phyloP scores from a whole-genome alignment of 768 basidiomycete species.

The Tricholoma sp. region DNA sequence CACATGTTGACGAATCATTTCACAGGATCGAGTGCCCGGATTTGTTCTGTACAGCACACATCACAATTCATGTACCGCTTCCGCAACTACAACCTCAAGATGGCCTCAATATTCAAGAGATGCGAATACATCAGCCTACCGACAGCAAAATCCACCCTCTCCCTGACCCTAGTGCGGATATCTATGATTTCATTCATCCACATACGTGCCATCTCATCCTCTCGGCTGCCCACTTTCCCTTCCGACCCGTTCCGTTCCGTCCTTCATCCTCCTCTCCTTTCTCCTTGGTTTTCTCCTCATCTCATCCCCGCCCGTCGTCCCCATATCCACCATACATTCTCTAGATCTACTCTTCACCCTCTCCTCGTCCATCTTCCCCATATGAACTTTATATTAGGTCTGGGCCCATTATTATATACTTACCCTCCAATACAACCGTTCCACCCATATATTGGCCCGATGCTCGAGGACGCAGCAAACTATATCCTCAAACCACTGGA shows the following conservation, averaged over 20 bases:
- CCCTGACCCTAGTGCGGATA: slow-evolving; percentile 35
- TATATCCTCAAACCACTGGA: background rate
- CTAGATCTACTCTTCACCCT: too few relatives aligned
- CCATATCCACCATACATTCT: slow-evolving; percentile 53
- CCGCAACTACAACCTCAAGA: too few relatives aligned
- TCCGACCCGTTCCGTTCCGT: slow-evolving; percentile 26
- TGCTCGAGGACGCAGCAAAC: background rate
- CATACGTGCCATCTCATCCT: slow-evolving; percentile 47
- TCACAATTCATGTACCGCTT: too few relatives aligned
- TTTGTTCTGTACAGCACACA: too few relatives aligned
- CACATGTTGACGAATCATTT: too few relatives aligned
- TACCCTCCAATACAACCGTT: slow-evolving; percentile 13
- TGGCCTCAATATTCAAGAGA: too few relatives aligned
- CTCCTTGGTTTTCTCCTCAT: background rate
- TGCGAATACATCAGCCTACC: too few relatives aligned
- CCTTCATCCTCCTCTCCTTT: slow-evolving; percentile 22
- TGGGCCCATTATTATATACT: slow-evolving; percentile 9
- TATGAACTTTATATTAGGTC: slow-evolving; percentile 35
- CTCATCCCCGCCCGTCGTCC: too few relatives aligned
- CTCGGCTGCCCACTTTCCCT: slow-evolving; percentile 36
- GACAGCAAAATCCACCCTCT: too few relatives aligned
- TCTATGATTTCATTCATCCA: slow-evolving; percentile 44
- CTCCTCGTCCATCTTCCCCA: slow-evolving; percentile 44
- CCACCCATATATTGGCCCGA: background rate
- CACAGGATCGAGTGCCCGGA: too few relatives aligned